Evolutionary conservation across 2,329 filamentous ascomycete genomes (phyloP).

Genomic region (Apiospora phragmitis): DNA sequence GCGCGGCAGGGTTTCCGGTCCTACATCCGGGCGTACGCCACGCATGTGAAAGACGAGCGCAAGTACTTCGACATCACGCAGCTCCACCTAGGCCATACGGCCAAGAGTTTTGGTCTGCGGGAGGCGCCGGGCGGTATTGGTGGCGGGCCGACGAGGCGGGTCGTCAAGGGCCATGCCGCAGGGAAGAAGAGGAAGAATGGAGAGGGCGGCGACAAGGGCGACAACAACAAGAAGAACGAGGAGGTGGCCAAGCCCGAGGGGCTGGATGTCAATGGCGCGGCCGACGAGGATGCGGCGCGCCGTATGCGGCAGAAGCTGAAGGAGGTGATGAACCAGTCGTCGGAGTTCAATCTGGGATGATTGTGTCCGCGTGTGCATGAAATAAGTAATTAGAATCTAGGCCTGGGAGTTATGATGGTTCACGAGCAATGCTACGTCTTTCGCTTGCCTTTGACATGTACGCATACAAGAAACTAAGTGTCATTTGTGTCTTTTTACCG

Average conservation of each 20-base stretch:
- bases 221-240: slow-evolving; percentile 35
- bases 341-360: slow-evolving; percentile 69
- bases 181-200: slow-evolving; percentile 34
- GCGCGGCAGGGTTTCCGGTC: slow-evolving; percentile 86
- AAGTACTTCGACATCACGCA: slow-evolving; percentile 88
- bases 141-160: slow-evolving; percentile 50
- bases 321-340: slow-evolving; percentile 55
- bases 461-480: not conserved
- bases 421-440: not conserved
- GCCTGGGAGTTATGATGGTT: not conserved
- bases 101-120: slow-evolving; percentile 88
- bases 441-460: not conserved
- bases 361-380: not conserved
- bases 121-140: slow-evolving; percentile 86
- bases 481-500: not conserved
- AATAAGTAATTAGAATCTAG: not conserved
- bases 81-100: slow-evolving; percentile 87
- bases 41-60: slow-evolving; percentile 83
- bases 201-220: slow-evolving; percentile 34
- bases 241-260: slow-evolving; percentile 23
- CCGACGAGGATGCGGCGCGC: slow-evolving; percentile 59
- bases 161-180: slow-evolving; percentile 33
- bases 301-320: slow-evolving; percentile 66
- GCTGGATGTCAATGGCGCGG: slow-evolving; percentile 38
- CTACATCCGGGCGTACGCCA: slow-evolving; percentile 92